These are phyloP conservation scores for Piper betle DNA, from an alignment of 164 flowering plant species.

Conservation along the genomic window DNA sequence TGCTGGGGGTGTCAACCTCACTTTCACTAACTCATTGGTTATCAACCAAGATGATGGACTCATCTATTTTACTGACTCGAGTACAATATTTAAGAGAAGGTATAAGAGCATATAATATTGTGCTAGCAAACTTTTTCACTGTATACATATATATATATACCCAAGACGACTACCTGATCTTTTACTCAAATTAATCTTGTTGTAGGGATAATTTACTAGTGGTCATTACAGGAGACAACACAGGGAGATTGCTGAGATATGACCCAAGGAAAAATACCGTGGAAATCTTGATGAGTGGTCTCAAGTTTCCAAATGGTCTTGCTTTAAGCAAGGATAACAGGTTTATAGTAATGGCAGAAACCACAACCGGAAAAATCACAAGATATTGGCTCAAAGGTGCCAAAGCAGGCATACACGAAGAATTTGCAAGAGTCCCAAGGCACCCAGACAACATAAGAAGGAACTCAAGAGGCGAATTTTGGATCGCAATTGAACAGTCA, in stretches of 20 bases:
- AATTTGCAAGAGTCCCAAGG: conserved; percentile 7
- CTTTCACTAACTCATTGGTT: conserved; percentile 21
- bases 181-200: background rate
- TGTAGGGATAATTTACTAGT: background rate
- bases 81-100: conserved; percentile 25
- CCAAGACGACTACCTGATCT: background rate
- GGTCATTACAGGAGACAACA: conserved; percentile 15
- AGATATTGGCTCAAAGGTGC: background rate
- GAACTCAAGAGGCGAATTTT: conserved; percentile 14
- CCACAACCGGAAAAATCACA: background rate
- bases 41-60: conserved; percentile 16
- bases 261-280: background rate
- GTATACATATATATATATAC: background rate
- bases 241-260: conserved; percentile 23
- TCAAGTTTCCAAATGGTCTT: background rate
- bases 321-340: background rate
- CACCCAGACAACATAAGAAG: conserved; percentile 15
- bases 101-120: conserved; percentile 1
- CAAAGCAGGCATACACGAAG: background rate
- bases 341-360: background rate
- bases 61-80: conserved; percentile 36
- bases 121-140: no score
- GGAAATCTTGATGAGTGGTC: background rate
- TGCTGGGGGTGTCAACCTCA: conserved; percentile 8
- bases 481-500: background rate